A percentile compares a stretch with the other conserved stretches of the same genome.
Evolutionary conservation across 192 early-diverging fungal genomes (phyloP).

Genomic region (Entrophospora sp.): DNA sequence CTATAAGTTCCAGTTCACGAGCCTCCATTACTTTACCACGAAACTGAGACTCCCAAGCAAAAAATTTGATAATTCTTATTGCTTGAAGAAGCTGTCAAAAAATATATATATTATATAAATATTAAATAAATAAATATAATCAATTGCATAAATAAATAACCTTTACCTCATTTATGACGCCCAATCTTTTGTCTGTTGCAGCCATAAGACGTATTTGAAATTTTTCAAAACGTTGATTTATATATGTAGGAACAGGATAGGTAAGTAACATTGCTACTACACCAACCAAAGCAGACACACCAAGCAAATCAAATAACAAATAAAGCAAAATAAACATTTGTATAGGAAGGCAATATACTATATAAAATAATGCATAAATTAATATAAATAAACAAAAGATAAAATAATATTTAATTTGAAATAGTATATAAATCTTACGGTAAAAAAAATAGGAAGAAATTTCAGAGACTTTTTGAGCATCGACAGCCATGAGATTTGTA

Average conservation of each 20-base stretch:
- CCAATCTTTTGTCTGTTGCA: slow-evolving; percentile 71
- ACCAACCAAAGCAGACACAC: slow-evolving; percentile 74
- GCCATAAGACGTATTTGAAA: slow-evolving; percentile 46
- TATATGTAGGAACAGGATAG: slow-evolving; percentile 49
- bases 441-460: slow-evolving; percentile 11
- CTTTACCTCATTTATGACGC: slow-evolving; percentile 69
- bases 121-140: neutral
- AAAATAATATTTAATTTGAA: neutral
- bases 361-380: slow-evolving; percentile 35
- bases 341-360: slow-evolving; percentile 55
- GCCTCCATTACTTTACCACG: slow-evolving; percentile 53
- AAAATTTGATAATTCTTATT: slow-evolving; percentile 90
- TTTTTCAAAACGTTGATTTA: slow-evolving; percentile 38
- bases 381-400: neutral
- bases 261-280: slow-evolving; percentile 54
- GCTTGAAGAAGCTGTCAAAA: slow-evolving; percentile 50
- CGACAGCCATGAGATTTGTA: slow-evolving; percentile 66
- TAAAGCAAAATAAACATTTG: slow-evolving; percentile 57
- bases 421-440: neutral
- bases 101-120: neutral
- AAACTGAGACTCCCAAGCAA: slow-evolving; percentile 78
- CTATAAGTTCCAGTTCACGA: slow-evolving; percentile 55
- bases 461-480: slow-evolving; percentile 52
- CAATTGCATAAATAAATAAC: neutral
- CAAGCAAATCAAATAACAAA: slow-evolving; percentile 70